A percentile compares a stretch with the other conserved stretches of the same genome.
These are phyloP conservation scores for Butyriboletus loyo DNA, from an alignment of 768 basidiomycete genomes.

Conservation along the genomic window DNA sequence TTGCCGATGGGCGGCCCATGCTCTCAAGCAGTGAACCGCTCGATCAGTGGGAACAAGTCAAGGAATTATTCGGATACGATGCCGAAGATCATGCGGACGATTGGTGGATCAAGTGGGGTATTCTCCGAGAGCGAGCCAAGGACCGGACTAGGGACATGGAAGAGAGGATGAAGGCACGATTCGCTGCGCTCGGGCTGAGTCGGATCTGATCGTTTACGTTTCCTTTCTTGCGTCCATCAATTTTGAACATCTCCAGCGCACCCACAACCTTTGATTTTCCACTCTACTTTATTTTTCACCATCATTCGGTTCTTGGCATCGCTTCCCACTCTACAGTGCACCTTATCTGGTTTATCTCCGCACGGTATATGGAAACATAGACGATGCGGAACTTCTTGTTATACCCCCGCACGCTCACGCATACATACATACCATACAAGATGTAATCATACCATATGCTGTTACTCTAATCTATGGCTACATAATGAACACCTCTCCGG, in stretches of 20 bases:
- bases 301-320: neutral
- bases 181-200: neutral
- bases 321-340: neutral
- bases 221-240: neutral
- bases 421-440: neutral
- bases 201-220: constrained; percentile 2
- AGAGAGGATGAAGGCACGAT: constrained; percentile 11
- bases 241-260: neutral
- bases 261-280: neutral
- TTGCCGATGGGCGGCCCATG: constrained; percentile 45
- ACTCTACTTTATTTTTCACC: neutral
- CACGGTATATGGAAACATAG: neutral
- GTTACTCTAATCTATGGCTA: neutral
- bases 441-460: neutral
- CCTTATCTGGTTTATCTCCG: neutral
- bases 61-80: constrained; percentile 49
- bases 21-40: constrained; percentile 28
- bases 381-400: neutral
- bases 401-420: neutral
- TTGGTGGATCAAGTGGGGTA: constrained; percentile 63
- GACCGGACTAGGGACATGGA: constrained; percentile 19
- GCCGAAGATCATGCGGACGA: constrained; percentile 57
- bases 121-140: constrained; percentile 39
- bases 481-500: neutral
- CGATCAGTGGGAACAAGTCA: constrained; percentile 50